These are phyloP conservation scores for Waltergamsia citrina DNA, from an alignment of 2,329 filamentous ascomycete species.

Conservation along the genomic window DNA sequence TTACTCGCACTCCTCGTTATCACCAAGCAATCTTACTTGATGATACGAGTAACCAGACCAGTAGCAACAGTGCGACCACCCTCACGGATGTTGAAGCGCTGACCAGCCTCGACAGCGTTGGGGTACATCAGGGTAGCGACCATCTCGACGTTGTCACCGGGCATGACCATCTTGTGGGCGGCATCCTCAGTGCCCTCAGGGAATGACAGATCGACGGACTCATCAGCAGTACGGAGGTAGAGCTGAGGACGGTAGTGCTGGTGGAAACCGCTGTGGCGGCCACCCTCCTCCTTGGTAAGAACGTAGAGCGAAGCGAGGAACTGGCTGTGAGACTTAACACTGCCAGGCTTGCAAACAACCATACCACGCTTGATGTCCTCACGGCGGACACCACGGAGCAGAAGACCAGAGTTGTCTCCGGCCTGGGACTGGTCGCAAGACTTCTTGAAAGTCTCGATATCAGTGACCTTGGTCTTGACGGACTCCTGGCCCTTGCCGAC, in stretches of 20 bases:
- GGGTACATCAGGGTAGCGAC: conserved; percentile 76
- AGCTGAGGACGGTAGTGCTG: conserved; percentile 97
- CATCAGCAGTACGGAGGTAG: conserved; percentile 86
- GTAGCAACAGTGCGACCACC: conserved; percentile 85
- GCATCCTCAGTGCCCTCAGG: conserved; percentile 72
- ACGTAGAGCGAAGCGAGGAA: conserved; percentile 97
- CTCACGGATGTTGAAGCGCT: conserved; percentile 98
- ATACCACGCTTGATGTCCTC: conserved; percentile 93
- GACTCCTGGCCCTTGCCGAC: conserved; percentile 73
- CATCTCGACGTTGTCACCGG: conserved; percentile 99
- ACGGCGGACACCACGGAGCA: conserved; percentile 90
- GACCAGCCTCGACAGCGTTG: conserved; percentile 79
- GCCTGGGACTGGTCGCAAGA: conserved; percentile 93
- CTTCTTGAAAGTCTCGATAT: conserved; percentile 99
- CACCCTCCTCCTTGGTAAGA: conserved; percentile 94
- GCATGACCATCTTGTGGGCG: conserved; percentile 79
- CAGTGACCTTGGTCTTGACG: conserved; percentile 98
- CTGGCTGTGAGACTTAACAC: conserved; percentile 77
- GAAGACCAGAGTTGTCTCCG: conserved; percentile 95
- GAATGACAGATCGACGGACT: conserved; percentile 71
- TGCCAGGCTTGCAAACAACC: conserved; percentile 79
- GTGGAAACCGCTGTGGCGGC: conserved; percentile 90
- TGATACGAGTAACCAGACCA: conserved; percentile 69
- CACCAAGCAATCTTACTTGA: conserved; percentile 32
- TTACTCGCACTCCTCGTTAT: not conserved